Base-by-base conservation (phyloP, 2,329 filamentous ascomycete species). In the Colletotrichum australisinense region DNA sequence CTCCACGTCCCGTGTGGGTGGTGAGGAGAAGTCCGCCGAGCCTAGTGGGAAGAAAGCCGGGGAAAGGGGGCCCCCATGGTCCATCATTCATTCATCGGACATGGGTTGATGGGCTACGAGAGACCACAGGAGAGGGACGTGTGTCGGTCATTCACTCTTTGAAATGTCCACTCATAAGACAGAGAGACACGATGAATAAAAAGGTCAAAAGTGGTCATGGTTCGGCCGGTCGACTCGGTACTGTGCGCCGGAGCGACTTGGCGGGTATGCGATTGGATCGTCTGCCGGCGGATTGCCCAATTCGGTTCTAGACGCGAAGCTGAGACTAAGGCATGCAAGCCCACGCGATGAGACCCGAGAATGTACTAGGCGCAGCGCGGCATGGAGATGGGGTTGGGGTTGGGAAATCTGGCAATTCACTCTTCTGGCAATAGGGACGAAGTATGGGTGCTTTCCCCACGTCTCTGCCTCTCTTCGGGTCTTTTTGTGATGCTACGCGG, bases 251-350 rank as follows among this genome's bases (percentile, higher is more conserved):
- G 69, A 60, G 42, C 56, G 38, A 35, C 73, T 74, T 74, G 73
- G 73, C 73, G 64, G 52, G 3, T 30, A 46, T 35, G 60, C 57
- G 28, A 74, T 74, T 74, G 73, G 73, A 38, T 65, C 22, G 65
- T 28, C 60, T 19, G 28, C 63, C 73, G 73, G 73, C 42, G 42
- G 14, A 69, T 66, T 74, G 38, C 69, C 69, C 73, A 6, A 69
- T 74, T 74, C 65, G 65, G 73, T 62, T 53, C 66, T 74, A 66
- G 73, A 74, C 62, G 73, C 69, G 73, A 74, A 68, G 58, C 26
- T 65, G 59, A 60, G 60, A 65, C 69, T 63, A 52, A 72, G 55
- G 65, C 59, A 72, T 63, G 69, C 65, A 53, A 46, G 59, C 52
- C 69, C 58, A 69, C 59, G 69, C 69, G 59, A 69, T 58, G 69